These are phyloP conservation scores for Blastobotrys serpentis DNA, from an alignment of 1,139 yeast genomes.

Conservation along the genomic window DNA sequence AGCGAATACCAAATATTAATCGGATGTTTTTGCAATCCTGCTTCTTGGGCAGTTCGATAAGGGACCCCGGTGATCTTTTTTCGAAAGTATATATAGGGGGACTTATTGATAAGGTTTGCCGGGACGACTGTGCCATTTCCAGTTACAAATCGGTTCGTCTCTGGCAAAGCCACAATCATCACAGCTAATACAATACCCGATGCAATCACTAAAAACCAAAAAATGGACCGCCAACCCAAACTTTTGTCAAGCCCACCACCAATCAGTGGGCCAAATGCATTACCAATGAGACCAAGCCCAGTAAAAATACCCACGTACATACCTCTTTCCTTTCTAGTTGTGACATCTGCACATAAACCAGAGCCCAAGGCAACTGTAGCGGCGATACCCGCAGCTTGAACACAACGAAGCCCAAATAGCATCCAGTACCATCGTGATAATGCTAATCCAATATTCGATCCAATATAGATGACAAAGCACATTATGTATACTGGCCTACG, in stretches of 20 bases:
- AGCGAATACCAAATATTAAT: conserved; percentile 39
- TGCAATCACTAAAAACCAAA: conserved; percentile 68
- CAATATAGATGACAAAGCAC: conserved; percentile 55
- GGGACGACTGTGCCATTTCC: conserved; percentile 67
- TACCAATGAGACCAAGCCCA: conserved; percentile 69
- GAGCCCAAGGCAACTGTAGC: conserved; percentile 66
- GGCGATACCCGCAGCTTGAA: conserved; percentile 70
- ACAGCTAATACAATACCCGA: conserved; percentile 46
- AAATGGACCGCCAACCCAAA: conserved; percentile 74
- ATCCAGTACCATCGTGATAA: conserved; percentile 52
- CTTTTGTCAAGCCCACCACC: conserved; percentile 64
- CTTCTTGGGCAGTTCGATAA: conserved; percentile 27
- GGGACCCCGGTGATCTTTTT: conserved; percentile 24
- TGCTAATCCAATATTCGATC: conserved; percentile 62
- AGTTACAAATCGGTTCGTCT: conserved; percentile 64
- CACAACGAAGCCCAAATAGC: conserved; percentile 56
- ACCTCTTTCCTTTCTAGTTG: conserved; percentile 63
- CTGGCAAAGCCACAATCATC: conserved; percentile 52
- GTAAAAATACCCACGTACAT: conserved; percentile 57
- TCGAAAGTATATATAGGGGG: conserved; percentile 40
- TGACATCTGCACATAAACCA: conserved; percentile 69
- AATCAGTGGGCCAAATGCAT: conserved; percentile 71
- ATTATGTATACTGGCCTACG: conserved; percentile 61
- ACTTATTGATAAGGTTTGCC: conserved; percentile 39
- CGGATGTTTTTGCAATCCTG: conserved; percentile 36